phyloP scores from a whole-genome alignment of 345 rosid species.

The Isatis tinctoria region DNA sequence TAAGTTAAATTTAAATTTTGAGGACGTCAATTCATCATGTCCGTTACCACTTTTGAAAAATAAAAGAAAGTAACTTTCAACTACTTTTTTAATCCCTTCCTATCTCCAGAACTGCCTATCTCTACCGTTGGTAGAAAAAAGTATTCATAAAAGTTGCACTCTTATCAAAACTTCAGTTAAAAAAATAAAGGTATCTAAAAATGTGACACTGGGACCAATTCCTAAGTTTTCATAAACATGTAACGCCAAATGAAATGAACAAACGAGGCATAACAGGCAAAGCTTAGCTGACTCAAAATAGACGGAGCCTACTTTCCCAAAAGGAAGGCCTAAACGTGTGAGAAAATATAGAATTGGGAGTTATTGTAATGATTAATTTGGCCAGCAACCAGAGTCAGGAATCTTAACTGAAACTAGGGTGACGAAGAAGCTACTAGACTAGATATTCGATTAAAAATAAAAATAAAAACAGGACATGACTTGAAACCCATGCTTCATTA shows the following conservation, averaged over 20 bases:
- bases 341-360: background rate
- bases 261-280: conserved; percentile 12
- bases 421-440: background rate
- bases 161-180: background rate
- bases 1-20: background rate
- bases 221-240: background rate
- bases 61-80: conserved; percentile 2
- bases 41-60: background rate
- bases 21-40: conserved; percentile 14
- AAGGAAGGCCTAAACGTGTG: background rate
- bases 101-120: conserved; percentile 18
- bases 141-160: background rate
- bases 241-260: conserved; percentile 2
- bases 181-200: background rate
- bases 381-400: background rate
- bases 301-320: conserved; percentile 14
- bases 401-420: background rate
- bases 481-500: background rate
- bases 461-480: background rate
- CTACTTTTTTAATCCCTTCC: background rate
- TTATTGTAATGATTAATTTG: background rate
- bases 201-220: background rate
- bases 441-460: background rate
- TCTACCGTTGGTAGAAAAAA: conserved; percentile 31
- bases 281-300: background rate